A percentile compares a stretch with the other conserved stretches of the same genome.
phyloP scores from a whole-genome alignment of 345 rosid genomes.

The Eucalyptus erythrocorys region DNA sequence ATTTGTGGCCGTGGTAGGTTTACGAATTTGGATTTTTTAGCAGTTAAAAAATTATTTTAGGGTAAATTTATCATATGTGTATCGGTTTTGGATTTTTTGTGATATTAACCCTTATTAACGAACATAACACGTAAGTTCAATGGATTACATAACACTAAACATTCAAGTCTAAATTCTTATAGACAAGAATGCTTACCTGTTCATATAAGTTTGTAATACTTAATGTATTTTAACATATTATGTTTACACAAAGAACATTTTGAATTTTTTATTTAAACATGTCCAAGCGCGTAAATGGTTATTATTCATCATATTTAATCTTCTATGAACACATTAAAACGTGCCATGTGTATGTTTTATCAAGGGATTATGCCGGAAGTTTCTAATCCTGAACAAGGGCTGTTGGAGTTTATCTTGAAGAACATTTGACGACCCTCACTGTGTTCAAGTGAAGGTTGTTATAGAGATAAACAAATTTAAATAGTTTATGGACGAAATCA shows the following conservation, averaged over 20 bases:
- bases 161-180: neutral
- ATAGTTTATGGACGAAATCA: neutral
- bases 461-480: neutral
- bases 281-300: neutral
- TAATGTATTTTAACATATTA: neutral
- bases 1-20: rapidly evolving
- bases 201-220: neutral
- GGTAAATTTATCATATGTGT: rapidly evolving
- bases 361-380: neutral
- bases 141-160: neutral
- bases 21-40: too few relatives aligned
- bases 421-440: neutral
- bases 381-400: neutral
- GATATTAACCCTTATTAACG: neutral
- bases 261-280: neutral
- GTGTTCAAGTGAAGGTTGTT: neutral
- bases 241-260: neutral
- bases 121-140: neutral
- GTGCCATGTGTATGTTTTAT: neutral
- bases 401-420: neutral
- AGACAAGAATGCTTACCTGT: neutral
- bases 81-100: too few relatives aligned
- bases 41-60: too few relatives aligned
- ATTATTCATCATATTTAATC: neutral
- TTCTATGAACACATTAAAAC: neutral